Evolutionary conservation across 192 early-diverging fungal genomes (phyloP).

Genomic region (Geranomyces michiganensis): DNA sequence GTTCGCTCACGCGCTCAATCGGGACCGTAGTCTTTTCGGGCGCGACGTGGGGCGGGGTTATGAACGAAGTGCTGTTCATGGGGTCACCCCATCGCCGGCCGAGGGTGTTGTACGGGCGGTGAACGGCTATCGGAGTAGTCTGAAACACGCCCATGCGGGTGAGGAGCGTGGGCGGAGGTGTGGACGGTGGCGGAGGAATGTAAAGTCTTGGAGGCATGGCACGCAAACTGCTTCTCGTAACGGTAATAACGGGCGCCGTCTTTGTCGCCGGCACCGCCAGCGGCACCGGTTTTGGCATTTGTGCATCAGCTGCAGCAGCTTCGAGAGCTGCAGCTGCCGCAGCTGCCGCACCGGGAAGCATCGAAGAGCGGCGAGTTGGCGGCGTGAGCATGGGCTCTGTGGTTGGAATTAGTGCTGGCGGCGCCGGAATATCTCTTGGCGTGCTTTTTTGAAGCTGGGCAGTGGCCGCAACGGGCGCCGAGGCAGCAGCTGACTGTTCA

Average conservation of each 20-base stretch:
- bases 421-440: too few relatives aligned
- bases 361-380: constrained; percentile 12
- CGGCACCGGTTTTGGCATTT: too few relatives aligned
- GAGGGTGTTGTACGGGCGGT: not conserved
- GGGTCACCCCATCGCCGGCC: constrained; percentile 12
- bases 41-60: not conserved
- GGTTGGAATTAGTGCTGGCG: too few relatives aligned
- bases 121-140: not conserved
- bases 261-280: too few relatives aligned
- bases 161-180: not conserved
- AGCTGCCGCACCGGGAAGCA: not conserved
- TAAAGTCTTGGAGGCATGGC: not conserved
- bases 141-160: constrained; percentile 14
- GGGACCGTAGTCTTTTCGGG: not conserved
- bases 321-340: too few relatives aligned
- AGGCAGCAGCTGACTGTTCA: not conserved
- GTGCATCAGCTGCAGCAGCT: too few relatives aligned
- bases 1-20: not conserved
- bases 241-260: not conserved
- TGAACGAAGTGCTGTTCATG: constrained; percentile 6
- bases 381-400: constrained; percentile 4
- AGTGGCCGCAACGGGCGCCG: not conserved
- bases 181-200: constrained; percentile 2
- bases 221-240: not conserved
- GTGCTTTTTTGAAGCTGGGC: too few relatives aligned